Conservation (phyloP, 139 green algal species). For the Zygnema cylindricum region DNA sequence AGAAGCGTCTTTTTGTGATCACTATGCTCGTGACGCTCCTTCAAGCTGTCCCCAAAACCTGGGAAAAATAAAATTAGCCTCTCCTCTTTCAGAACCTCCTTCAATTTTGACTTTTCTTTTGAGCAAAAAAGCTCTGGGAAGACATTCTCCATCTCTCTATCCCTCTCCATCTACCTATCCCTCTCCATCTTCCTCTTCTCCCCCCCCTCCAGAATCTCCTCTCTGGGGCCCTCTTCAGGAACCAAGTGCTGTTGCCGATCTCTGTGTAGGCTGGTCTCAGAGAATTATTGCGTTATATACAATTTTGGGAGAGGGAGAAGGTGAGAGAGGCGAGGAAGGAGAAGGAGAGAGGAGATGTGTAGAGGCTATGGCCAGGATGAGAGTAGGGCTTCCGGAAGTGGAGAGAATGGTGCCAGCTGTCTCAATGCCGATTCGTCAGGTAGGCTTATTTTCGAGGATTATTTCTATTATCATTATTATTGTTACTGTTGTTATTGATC, state of each 20-base stretch:
- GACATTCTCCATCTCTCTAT: too few species aligned
- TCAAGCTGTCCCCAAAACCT: background rate
- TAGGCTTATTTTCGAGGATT: background rate
- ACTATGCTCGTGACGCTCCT: conserved; percentile 27
- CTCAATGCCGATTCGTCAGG: conserved; percentile 76
- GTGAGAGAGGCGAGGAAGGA: background rate
- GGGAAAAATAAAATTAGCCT: background rate
- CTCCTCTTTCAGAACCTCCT: background rate
- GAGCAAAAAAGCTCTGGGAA: too few species aligned
- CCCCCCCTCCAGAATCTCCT: background rate
- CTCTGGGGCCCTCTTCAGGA: conserved; percentile 17
- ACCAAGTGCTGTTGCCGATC: background rate
- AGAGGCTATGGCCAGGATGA: conserved; percentile 48
- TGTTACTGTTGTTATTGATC: too few species aligned
- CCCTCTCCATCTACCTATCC: too few species aligned
- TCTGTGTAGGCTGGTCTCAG: background rate
- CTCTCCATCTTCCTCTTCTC: background rate
- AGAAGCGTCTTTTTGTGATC: conserved; percentile 10
- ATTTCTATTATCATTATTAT: too few species aligned
- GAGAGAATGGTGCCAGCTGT: conserved; percentile 77
- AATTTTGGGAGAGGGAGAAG: background rate
- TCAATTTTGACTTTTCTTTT: background rate
- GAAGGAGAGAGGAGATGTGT: background rate
- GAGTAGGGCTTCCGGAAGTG: conserved; percentile 73
- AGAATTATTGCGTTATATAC: background rate